Evolutionary conservation across 139 green algal species (phyloP), one percentile per base, ranked within the genome.

Genomic region (Micractinium sp.): DNA sequence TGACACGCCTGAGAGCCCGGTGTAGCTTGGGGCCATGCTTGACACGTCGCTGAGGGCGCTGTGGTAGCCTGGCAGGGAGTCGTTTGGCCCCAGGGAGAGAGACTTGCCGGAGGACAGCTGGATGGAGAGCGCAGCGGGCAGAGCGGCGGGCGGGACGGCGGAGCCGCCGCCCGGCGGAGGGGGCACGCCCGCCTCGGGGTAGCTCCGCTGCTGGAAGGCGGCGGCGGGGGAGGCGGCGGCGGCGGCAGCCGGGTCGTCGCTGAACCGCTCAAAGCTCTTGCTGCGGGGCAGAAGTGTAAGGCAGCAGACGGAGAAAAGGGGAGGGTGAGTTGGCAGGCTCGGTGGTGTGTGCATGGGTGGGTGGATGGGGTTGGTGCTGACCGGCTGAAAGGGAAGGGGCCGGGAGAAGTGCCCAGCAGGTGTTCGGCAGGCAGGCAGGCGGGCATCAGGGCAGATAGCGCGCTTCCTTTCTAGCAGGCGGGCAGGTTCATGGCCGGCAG

Each of bases 221-320:
- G 9, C 39, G 12, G 35, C 5, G 1, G 29, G 12, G 39, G 38
- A n/a, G 39, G 19, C 41, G 20, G 9, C 39, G 12, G 35, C 5
- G 1, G 29, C 5, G 39, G 38, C 3, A 16, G 19, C 16, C 20
- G 63, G 27, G 63, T 89, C 74, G 35, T 92, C 89, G 3, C 60
- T 27, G 73, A 77, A 92, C 16, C 75, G 82, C 35, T 89, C 74
- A 60, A 92, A 92, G 25, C 53, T 63, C 61, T 87, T 81, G 38
- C 83, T 87, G 83, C 83, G 18, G 35, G 47, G 14, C 38, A 53
- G 13, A 0, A 74, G 3, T 27, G 71, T n/a, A 35, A 56, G 47
- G 47, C 7, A 20, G 63, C 12, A 12, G 63, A 20, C 63, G 23
- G 63, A 3, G 16, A 12, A 73, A 15, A n/a, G 63, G 63, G 63